Base-by-base conservation (phyloP, 2,329 filamentous ascomycete genomes). In the Pyrenophora seminiperda region DNA sequence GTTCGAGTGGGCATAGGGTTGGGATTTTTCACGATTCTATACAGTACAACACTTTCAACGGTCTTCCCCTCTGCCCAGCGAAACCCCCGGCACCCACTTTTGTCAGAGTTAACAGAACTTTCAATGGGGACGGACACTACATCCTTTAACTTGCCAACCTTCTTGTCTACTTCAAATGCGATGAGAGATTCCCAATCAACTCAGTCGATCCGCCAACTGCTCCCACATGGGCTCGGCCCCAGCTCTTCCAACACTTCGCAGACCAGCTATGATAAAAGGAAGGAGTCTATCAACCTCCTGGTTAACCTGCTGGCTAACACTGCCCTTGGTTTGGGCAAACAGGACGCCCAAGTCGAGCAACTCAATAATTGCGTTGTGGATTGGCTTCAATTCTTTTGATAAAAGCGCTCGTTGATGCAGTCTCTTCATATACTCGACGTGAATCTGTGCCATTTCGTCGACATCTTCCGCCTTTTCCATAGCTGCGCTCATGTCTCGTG, bases 211-310 rank as follows among this genome's bases (percentile, higher is more conserved):
- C 0, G 89, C 90, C 53, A 96, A 70, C 52, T 88, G 84, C 72
- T 94, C 90, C 88, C 91, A 93, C 67, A 86, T 82, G 66, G 64
- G 80, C 73, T 90, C 85, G 20, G 84, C 84, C 39, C 88, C 87
- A 27, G 87, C 88, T 61, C 91, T 82, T 41, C 90, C 86, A 7
- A 94, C 83, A 7, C 88, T 87, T 45, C 87, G 83, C 56, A 97
- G 68, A 0, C 89, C 91, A 41, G 86, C 84, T 2, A 81, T 81
- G 11, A 94, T 79, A 68, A 96, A 96, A 0, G 81, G 77, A 20
- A 91, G 65, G 39, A 88, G 77, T 34, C 81, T 80, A 47, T 87
- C 82, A 61, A 90, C 89, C 41, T 89, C 82, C 1, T 71, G 73
- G 46, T 81, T 81, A 37, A 91, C 81, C 34, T 72, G 18, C 3